Evolutionary conservation across 2,329 filamentous ascomycete genomes (phyloP), one percentile per base, ranked within the genome.

Genomic region (Balansia obtecta): DNA sequence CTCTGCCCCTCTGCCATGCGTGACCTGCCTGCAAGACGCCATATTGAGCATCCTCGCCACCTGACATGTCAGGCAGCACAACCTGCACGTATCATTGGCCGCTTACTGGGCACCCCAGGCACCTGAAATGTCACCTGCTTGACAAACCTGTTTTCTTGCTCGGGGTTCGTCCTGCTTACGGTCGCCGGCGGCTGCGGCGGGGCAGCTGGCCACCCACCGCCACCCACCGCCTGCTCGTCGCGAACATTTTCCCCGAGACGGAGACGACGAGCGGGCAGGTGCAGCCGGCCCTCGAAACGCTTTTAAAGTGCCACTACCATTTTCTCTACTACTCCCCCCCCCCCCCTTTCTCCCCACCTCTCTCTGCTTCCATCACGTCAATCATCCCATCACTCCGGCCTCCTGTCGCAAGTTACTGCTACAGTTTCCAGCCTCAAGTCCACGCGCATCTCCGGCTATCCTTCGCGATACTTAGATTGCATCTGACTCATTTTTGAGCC

Each of bases 271-370:
- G 27, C 27, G 38, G 47, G 30, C 47, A 49, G 40, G 30, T 46
- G 38, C 45, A 33, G 45, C 43, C n/a, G n/a, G n/a, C 27, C 38
- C 37, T 15, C 38, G 8, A 34, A 20, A n/a, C 27, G 33, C 40
- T 43, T 12, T 12, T 37, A 45, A 38, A 38, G 42, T 22, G 40
- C 47, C 43, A 16, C 37, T 47, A 16, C 37, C 42, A 43, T 39
- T 47, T 51, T 51, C 45, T 49, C 45, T 46, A 7, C 37, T n/a
- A n/a, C n/a, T n/a, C n/a, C n/a, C n/a, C n/a, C n/a, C n/a, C n/a
- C n/a, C n/a, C n/a, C n/a, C n/a, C n/a, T n/a, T n/a, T 33, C 46
- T 43, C 41, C 49, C 52, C 52, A 49, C 46, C 45, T 47, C 46
- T 27, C 41, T 44, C 46, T 38, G 8, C 45, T 37, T 49, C 41